Percentiles rank a stretch among this genome's conserved stretches.
These are phyloP conservation scores for Aspergillus intermedius DNA, from an alignment of 2,329 filamentous ascomycete genomes.

Conservation along the genomic window DNA sequence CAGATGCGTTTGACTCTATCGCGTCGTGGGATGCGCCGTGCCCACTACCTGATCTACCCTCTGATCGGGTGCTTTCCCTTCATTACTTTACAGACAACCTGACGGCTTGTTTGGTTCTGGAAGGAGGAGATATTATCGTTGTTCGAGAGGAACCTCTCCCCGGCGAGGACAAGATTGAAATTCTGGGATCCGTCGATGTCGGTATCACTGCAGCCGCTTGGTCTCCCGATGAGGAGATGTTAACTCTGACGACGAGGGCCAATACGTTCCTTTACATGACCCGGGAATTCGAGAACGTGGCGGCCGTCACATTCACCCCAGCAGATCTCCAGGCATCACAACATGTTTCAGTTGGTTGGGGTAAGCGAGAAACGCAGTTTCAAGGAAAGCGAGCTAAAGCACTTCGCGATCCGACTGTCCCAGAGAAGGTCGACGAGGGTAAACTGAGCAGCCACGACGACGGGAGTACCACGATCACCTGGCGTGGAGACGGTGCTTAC, in stretches of 20 bases:
- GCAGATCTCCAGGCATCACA: slow-evolving; percentile 83
- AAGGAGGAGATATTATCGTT: slow-evolving; percentile 83
- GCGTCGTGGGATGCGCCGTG: slow-evolving; percentile 86
- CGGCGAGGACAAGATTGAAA: slow-evolving; percentile 78
- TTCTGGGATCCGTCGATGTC: slow-evolving; percentile 87
- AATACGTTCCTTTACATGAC: slow-evolving; percentile 88
- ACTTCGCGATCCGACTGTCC: slow-evolving; percentile 86
- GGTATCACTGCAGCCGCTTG: slow-evolving; percentile 84
- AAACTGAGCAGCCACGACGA: slow-evolving; percentile 69
- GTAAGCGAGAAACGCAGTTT: slow-evolving; percentile 96
- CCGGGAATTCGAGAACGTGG: slow-evolving; percentile 75
- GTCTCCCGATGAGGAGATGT: slow-evolving; percentile 90
- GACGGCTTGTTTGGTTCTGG: slow-evolving; percentile 74
- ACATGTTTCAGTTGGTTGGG: slow-evolving; percentile 96
- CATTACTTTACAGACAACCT: slow-evolving; percentile 79
- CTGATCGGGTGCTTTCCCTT: slow-evolving; percentile 69
- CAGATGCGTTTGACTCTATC: slow-evolving; percentile 47
- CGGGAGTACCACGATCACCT: slow-evolving; percentile 66
- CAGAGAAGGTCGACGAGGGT: slow-evolving; percentile 83
- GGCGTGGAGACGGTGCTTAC: slow-evolving; percentile 90
- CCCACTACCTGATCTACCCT: slow-evolving; percentile 65
- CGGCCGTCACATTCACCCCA: slow-evolving; percentile 62
- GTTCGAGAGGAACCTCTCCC: slow-evolving; percentile 64
- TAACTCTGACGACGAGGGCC: slow-evolving; percentile 74
- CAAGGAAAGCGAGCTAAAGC: slow-evolving; percentile 83